A percentile compares a stretch with the other conserved stretches of the same genome.
These are phyloP conservation scores for Crithidia fasciculata DNA, from an alignment of 208 protist species.

Conservation along the genomic window DNA sequence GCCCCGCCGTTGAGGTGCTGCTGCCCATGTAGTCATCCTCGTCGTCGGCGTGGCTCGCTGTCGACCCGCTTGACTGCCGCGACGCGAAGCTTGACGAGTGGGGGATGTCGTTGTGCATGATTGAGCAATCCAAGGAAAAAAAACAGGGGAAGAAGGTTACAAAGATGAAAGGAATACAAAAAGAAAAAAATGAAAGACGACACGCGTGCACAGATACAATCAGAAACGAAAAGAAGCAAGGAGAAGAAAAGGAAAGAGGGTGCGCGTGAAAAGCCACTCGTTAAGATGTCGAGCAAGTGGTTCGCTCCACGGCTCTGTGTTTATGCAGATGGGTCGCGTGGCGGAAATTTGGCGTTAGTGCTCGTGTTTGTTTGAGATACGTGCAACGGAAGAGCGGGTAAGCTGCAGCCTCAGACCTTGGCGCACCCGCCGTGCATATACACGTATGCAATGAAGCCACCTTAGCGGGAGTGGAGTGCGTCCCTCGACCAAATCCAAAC, in stretches of 20 bases:
- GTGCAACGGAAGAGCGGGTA: no score
- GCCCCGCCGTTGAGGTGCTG: slow-evolving; percentile 84
- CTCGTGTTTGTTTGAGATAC: no score
- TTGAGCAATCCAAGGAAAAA: background rate
- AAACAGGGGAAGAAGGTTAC: slow-evolving; percentile 8
- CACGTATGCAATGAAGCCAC: no score
- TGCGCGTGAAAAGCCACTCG: background rate
- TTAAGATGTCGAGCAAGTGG: no score
- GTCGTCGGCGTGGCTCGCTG: slow-evolving; percentile 35
- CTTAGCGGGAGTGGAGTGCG: no score
- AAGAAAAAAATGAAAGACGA: slow-evolving; percentile 7
- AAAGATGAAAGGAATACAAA: slow-evolving; percentile 8
- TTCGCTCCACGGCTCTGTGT: no score
- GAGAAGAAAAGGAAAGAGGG: background rate
- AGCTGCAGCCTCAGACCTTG: no score
- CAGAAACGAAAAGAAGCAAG: background rate
- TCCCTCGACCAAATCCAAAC: no score
- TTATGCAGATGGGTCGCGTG: no score
- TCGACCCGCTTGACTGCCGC: slow-evolving; percentile 22
- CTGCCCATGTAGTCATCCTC: slow-evolving; percentile 67
- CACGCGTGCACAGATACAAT: background rate
- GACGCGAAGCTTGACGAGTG: slow-evolving; percentile 19
- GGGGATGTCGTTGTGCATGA: slow-evolving; percentile 17
- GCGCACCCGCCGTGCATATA: no score
- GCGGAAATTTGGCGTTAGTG: no score